Percentiles rank a stretch among this genome's conserved stretches.
Conservation (phyloP, 129 eudicot genomes). For the Helichrysum umbraculigerum region DNA sequence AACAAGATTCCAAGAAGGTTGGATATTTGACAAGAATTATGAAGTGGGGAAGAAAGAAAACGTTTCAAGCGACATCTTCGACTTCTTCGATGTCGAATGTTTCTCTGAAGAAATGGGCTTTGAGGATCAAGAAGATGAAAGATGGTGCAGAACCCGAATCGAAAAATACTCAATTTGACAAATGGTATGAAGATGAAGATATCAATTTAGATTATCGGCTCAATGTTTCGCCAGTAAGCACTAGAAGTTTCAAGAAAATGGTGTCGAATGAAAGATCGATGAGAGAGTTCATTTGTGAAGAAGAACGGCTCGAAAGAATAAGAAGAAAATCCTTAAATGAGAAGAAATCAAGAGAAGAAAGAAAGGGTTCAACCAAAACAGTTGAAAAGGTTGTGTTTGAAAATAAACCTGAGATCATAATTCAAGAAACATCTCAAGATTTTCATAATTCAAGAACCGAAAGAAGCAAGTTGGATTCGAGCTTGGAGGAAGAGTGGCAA, state of each 20-base stretch:
- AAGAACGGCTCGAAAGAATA: conserved; percentile 12
- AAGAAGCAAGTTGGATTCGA: conserved; percentile 16
- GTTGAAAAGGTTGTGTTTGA: conserved; percentile 32
- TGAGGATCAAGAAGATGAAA: conserved; percentile 46
- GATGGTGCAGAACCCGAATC: conserved; percentile 19
- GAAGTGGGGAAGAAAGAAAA: conserved; percentile 33
- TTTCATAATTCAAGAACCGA: conserved; percentile 23
- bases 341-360: conserved; percentile 29
- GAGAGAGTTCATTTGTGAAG: conserved; percentile 37
- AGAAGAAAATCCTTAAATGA: not conserved
- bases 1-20: conserved; percentile 3
- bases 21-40: conserved; percentile 7
- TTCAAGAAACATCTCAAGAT: conserved; percentile 26
- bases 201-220: conserved; percentile 36
- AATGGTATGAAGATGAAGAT: conserved; percentile 19
- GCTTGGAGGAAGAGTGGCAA: conserved; percentile 9
- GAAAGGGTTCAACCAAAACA: conserved; percentile 6
- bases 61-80: conserved; percentile 32
- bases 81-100: conserved; percentile 39
- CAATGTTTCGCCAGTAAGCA: conserved; percentile 28
- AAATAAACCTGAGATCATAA: conserved; percentile 23
- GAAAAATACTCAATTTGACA: conserved; percentile 12
- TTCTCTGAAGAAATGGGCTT: conserved; percentile 49
- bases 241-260: conserved; percentile 27
- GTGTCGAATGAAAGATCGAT: conserved; percentile 31